A percentile compares a stretch with the other conserved stretches of the same genome.
Evolutionary conservation across 2,329 filamentous ascomycete genomes (phyloP).

Genomic region (Aureobasidium melanogenum): DNA sequence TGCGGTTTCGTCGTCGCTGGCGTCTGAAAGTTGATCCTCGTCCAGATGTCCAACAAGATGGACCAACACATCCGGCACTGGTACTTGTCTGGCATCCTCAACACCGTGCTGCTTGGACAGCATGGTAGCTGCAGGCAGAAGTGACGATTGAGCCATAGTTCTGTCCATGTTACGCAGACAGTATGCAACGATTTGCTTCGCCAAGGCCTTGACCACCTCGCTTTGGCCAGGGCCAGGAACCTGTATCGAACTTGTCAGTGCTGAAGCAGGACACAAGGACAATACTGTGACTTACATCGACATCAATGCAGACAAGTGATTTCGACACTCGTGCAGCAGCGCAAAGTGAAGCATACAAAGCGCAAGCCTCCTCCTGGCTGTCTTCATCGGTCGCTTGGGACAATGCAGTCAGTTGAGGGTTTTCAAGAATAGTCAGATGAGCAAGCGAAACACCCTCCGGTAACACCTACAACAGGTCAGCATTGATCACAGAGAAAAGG

Average conservation of each 20-base stretch:
- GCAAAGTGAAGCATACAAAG: conserved; percentile 83
- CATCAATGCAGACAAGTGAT: conserved; percentile 79
- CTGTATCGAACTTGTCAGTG: conserved; percentile 17
- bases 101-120: conserved; percentile 34
- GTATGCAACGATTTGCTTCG: conserved; percentile 91
- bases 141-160: conserved; percentile 54
- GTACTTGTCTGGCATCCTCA: conserved; percentile 46
- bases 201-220: conserved; percentile 83
- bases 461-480: conserved; percentile 44
- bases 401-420: conserved; percentile 60
- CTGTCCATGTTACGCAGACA: conserved; percentile 86
- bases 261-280: neutral
- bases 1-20: conserved; percentile 58
- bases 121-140: conserved; percentile 37
- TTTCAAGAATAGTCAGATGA: conserved; percentile 80
- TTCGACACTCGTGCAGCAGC: conserved; percentile 77
- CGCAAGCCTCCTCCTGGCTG: conserved; percentile 84
- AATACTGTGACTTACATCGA: conserved; percentile 49
- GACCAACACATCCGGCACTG: conserved; percentile 74
- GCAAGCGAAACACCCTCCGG: conserved; percentile 75
- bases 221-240: conserved; percentile 70
- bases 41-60: conserved; percentile 72
- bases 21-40: conserved; percentile 34
- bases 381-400: conserved; percentile 69
- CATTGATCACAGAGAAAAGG: too few relatives aligned